Conservation (phyloP, 805 yeast genomes). For the Starmerella bombi region DNA sequence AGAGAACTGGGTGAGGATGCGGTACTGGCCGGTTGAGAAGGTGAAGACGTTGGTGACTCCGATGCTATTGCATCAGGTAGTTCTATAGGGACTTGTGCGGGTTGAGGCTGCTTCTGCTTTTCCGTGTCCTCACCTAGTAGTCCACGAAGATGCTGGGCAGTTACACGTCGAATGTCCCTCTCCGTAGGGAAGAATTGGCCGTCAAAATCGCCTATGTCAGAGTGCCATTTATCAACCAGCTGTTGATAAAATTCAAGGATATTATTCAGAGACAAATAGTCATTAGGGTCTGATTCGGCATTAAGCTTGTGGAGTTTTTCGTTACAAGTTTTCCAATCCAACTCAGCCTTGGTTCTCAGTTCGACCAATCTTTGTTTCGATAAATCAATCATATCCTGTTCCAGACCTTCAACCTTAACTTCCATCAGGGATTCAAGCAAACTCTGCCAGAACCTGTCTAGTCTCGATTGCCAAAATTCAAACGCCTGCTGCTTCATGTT, state of each 20-base stretch:
- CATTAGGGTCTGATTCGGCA: conserved; percentile 43
- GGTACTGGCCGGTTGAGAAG: background rate
- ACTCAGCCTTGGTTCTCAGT: conserved; percentile 39
- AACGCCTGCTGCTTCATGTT: conserved; percentile 53
- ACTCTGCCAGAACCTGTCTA: conserved; percentile 56
- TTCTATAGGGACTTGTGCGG: background rate
- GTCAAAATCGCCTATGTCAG: conserved; percentile 69
- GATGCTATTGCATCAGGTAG: no score
- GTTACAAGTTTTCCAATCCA: conserved; percentile 38
- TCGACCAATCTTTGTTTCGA: conserved; percentile 49
- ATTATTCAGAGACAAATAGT: conserved; percentile 56
- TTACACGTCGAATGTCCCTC: conserved; percentile 78
- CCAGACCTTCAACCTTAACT: conserved; percentile 65
- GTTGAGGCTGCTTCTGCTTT: background rate
- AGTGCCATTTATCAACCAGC: conserved; percentile 76
- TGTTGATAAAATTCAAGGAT: conserved; percentile 63
- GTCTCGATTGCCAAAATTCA: conserved; percentile 39
- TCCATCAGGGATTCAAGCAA: conserved; percentile 54
- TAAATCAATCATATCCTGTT: conserved; percentile 55
- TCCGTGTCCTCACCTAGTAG: conserved; percentile 33
- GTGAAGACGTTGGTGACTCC: background rate
- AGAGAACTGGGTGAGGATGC: background rate
- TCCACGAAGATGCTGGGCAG: conserved; percentile 72
- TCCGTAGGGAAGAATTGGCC: conserved; percentile 73
- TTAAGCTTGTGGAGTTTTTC: conserved; percentile 41